Conservation (phyloP, 805 yeast genomes). For the Dipodascus geniculatus region DNA sequence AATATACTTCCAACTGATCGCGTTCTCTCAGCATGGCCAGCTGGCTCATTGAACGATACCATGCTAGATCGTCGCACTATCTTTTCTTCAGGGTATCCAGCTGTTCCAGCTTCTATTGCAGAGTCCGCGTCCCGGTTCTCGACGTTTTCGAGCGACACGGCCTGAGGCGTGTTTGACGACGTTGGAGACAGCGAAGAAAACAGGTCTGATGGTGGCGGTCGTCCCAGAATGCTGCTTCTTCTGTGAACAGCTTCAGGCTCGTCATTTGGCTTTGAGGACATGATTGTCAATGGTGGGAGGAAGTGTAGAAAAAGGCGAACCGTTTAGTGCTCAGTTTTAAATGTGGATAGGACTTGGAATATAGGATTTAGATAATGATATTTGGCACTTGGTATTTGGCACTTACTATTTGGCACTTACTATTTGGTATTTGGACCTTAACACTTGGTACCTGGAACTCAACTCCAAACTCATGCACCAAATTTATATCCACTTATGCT, state of each 20-base stretch:
- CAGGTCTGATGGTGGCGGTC: background rate
- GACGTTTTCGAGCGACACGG: background rate
- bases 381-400: no score
- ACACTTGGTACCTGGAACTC: background rate
- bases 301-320: no score
- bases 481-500: background rate
- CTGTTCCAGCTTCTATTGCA: background rate
- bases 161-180: no score
- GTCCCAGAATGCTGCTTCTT: background rate
- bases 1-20: background rate
- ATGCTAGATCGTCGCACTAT: background rate
- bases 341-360: no score
- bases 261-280: background rate
- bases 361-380: no score
- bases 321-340: no score
- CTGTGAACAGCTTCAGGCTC: background rate
- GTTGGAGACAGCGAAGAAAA: background rate
- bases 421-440: background rate
- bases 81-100: background rate
- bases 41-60: constrained; percentile 1
- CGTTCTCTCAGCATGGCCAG: constrained; percentile 1
- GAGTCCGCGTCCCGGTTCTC: background rate
- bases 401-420: no score
- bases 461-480: background rate
- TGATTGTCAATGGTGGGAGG: background rate